Evolutionary conservation across 805 yeast genomes (phyloP), one percentile per base, ranked within the genome.

Genomic region (Myxozyma melibiosi): DNA sequence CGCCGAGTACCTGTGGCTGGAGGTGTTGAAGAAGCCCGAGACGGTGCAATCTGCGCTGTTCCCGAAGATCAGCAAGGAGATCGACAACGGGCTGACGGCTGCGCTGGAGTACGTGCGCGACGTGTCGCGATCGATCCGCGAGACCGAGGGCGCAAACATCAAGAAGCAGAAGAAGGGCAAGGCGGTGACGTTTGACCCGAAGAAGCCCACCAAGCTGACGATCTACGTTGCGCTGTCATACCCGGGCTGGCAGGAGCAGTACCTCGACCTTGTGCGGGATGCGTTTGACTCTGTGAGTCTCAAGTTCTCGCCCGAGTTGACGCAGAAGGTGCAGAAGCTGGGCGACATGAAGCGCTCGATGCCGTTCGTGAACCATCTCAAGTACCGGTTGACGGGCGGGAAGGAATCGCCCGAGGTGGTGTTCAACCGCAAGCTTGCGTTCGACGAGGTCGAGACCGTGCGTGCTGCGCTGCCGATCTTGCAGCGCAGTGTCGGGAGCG

Each of bases 281-380:
- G 78, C 88, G 65, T 87, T 88, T 65, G 74, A 74, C 44, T 61
- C 40, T 9, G 58, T 55, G 25, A 41, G 58, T 35, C 58, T 71
- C 54, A 70, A 70, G 27, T 69, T 73, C 66, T 62, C 71, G 27
- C 71, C 71, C 9, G 75, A 71, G 20, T 67, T 74, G 66, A 73
- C 73, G 65, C 67, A 69, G 60, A 66, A 68, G 52, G 78, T 75
- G 27, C 68, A 72, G 49, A 68, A 73, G 58, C 64, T 73, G 11
- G 78, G 78, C 14, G 98, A 94, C 68, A 88, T 91, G 88, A 94
- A 94, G 81, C 86, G 95, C 67, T 97, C 96, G 58, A 94, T 94
- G 98, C 98, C 98, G 58, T 92, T 91, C 73, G 90, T 94, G 61
- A 85, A 92, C 63, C 77, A 83, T 66, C 78, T 94, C 73, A 91